A percentile compares a stretch with the other conserved stretches of the same genome.
Conservation (phyloP, 306 rosid genomes). For the Glycine tomentella region DNA sequence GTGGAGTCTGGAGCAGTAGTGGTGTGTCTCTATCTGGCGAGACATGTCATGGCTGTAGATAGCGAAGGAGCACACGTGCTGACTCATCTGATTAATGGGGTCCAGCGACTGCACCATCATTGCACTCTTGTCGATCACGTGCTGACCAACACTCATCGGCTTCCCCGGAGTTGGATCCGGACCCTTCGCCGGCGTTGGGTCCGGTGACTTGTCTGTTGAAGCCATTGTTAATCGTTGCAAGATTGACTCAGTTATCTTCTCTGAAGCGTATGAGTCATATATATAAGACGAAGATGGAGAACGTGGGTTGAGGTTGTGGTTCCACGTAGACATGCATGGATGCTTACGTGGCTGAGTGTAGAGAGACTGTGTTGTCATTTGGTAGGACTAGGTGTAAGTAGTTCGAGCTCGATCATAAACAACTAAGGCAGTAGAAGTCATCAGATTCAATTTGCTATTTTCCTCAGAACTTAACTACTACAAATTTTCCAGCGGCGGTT, state of each 20-base stretch:
- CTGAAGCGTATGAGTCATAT: not conserved
- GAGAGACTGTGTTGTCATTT: constrained; percentile 20
- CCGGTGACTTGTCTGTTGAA: constrained; percentile 46
- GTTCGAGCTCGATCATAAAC: too few species aligned
- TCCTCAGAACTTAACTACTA: too few species aligned
- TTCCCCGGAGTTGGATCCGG: constrained; percentile 29
- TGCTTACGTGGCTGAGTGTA: constrained; percentile 12
- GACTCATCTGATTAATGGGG: constrained; percentile 71
- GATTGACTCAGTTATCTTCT: too few species aligned
- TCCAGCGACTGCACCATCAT: constrained; percentile 66
- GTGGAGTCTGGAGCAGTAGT: constrained; percentile 64
- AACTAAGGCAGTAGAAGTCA: too few species aligned
- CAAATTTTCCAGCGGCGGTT: too few species aligned
- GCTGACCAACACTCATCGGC: constrained; percentile 53
- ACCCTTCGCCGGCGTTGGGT: too few species aligned
- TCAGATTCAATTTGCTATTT: too few species aligned
- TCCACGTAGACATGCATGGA: constrained; percentile 46
- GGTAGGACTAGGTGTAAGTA: not conserved
- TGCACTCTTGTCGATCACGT: constrained; percentile 66
- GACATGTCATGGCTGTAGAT: constrained; percentile 72
- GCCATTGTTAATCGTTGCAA: constrained; percentile 22
- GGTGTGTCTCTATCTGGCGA: constrained; percentile 82
- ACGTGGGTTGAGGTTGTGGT: constrained; percentile 33
- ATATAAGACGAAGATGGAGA: not conserved
- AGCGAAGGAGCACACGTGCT: constrained; percentile 75